Base-by-base conservation (phyloP, 306 rosid genomes). In the Vigna nakashimae region DNA sequence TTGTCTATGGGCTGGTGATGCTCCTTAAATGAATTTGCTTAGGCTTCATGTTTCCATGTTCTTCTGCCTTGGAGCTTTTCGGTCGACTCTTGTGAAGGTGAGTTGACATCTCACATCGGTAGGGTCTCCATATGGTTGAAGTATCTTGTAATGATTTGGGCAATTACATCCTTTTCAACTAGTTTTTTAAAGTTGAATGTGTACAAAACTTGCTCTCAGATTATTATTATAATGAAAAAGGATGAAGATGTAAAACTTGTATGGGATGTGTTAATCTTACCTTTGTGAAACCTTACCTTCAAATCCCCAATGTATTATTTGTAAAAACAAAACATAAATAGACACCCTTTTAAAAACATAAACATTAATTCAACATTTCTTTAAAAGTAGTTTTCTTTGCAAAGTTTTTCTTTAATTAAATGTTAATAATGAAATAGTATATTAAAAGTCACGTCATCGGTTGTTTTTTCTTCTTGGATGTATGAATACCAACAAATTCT, bases 11-110 rank as follows among this genome's bases (percentile, higher is more conserved):
- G 24, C 58, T n/a, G 46, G 72, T 64, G 26, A 45, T 67, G 75
- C 26, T 68, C 75, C 38, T 30, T 46, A 43, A 46, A 64, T 63
- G 69, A 65, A 74, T 58, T 51, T 65, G 55, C 59, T 46, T 80
- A 63, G 74, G 75, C 14, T 65, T 73, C 40, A 40, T 26, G 49
- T 40, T 63, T 49, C 18, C 60, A 51, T 28, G 79, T 46, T 55
- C 75, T 57, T 66, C 36, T 5, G 72, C 18, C 8, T 60, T 43
- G 30, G 55, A 74, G 11, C 57, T 30, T 28, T 62, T 59, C 26
- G 58, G 20, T 53, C 50, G 59, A 70, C 75, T 32, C 73, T 24
- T 26, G 59, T 14, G 58, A 26, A 69, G 42, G 58, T 28, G 9
- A 30, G 46, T 66, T 45, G 20, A 68, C 7, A 45, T 68, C 24